These are phyloP conservation scores for Trichoderma guizhouense DNA, from an alignment of 2,329 filamentous ascomycete genomes.

Conservation along the genomic window DNA sequence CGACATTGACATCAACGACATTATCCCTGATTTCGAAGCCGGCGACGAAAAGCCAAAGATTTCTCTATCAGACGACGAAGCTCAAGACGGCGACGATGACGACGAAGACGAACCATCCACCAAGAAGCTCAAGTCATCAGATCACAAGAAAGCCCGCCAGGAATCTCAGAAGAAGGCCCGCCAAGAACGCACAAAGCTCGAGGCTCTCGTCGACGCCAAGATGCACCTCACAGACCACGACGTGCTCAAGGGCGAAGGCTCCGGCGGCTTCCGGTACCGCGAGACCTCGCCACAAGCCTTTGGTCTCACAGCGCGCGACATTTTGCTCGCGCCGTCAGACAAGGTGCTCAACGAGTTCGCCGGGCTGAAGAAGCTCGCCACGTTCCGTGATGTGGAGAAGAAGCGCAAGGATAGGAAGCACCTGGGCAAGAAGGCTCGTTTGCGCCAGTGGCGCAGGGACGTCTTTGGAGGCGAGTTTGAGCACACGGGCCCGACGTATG, in stretches of 20 bases:
- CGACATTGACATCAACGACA: slow-evolving; percentile 94
- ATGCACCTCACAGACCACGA: slow-evolving; percentile 69
- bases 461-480: slow-evolving; percentile 59
- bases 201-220: slow-evolving; percentile 78
- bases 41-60: slow-evolving; percentile 52
- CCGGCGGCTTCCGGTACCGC: slow-evolving; percentile 74
- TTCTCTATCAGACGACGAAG: slow-evolving; percentile 47
- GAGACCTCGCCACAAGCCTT: slow-evolving; percentile 89
- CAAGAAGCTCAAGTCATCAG: slow-evolving; percentile 59
- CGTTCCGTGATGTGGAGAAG: slow-evolving; percentile 84
- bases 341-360: slow-evolving; percentile 82
- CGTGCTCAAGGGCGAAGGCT: slow-evolving; percentile 46
- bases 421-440: slow-evolving; percentile 85
- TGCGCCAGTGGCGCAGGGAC: slow-evolving; percentile 78
- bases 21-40: slow-evolving; percentile 82
- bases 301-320: slow-evolving; percentile 84
- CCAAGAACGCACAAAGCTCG: slow-evolving; percentile 77
- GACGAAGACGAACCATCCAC: slow-evolving; percentile 43
- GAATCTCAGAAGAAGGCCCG: slow-evolving; percentile 68
- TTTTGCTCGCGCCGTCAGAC: slow-evolving; percentile 83
- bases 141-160: slow-evolving; percentile 56
- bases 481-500: slow-evolving; percentile 54
- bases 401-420: slow-evolving; percentile 85
- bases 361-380: slow-evolving; percentile 89
- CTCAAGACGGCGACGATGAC: slow-evolving; percentile 36